Evolutionary conservation across 2,329 filamentous ascomycete species (phyloP), one percentile per base, ranked within the genome.

Genomic region (Aspergillus sp.): DNA sequence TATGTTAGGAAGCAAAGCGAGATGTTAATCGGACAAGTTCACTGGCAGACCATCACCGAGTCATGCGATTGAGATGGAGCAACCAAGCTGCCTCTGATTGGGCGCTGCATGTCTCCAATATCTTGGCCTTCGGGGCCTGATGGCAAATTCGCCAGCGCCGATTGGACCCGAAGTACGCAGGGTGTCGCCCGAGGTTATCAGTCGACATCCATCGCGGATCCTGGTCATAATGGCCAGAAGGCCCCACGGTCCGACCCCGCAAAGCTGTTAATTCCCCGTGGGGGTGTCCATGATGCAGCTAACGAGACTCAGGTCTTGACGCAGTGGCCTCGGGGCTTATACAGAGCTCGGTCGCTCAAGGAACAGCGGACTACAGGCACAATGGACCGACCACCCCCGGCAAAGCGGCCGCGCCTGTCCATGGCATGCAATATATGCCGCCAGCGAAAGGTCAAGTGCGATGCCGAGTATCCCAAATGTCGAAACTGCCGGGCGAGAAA

Each of bases 401-500:
- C 44, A 12, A 62, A 63, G 40, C 51, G 59, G 8, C 55, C 55
- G 11, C 60, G 63, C 37, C 52, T 64, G 55, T 66, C 64, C 35
- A 60, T 64, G 62, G 66, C 67, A 21, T 70, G 67, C 51, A 69
- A 70, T 27, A 63, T 56, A 14, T 70, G 67, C 52, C 66, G 66
- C 4, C 57, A 62, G 46, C 64, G 66, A 43, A 70, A 70, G 44
- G 62, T 69, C 21, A 68, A 68, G 46, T 70, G 67, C 43, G 67
- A 70, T 37, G 64, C 66, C 0, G 62, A 69, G n/a, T 65, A 68
- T 35, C 67, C 67, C 5, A 65, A 61, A 41, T 70, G 67, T 55
- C 66, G 64, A 5, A 70, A 69, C 40, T 70, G 67, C 58, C 65
- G 61, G 23, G 40, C 61, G 11, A 62, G 67, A 2, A 62, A 64